phyloP scores from a whole-genome alignment of 768 basidiomycete species.

The Rhizopogon vinicolor region DNA sequence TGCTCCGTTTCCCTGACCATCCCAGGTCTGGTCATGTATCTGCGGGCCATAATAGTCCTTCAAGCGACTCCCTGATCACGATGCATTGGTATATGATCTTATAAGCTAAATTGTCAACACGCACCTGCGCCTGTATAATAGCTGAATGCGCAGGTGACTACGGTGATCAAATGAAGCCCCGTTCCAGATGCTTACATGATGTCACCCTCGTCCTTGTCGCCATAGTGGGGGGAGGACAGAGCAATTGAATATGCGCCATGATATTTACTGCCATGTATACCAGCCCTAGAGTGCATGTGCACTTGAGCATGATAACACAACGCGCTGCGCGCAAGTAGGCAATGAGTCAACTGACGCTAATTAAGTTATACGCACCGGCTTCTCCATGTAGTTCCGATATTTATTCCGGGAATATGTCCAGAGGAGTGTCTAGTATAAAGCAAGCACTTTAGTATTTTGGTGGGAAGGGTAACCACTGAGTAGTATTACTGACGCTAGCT shows the following conservation, averaged over 20 bases:
- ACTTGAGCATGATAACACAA: constrained; percentile 12
- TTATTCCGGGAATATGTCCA: constrained; percentile 19
- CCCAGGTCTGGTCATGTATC: constrained; percentile 19
- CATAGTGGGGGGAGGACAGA: constrained; percentile 18
- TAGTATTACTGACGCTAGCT: neutral
- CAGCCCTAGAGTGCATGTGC: constrained; percentile 7
- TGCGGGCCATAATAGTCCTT: constrained; percentile 19
- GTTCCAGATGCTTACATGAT: constrained; percentile 13
- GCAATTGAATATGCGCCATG: constrained; percentile 14
- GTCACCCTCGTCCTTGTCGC: constrained; percentile 21
- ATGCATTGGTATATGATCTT: neutral
- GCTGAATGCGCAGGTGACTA: constrained; percentile 9
- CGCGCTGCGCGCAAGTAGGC: neutral
- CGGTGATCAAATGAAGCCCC: neutral
- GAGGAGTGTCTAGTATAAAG: constrained; percentile 12
- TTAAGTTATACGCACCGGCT: constrained; percentile 8
- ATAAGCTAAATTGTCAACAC: neutral
- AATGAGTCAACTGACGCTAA: neutral
- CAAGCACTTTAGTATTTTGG: neutral
- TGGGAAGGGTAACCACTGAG: neutral
- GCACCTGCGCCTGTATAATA: constrained; percentile 21
- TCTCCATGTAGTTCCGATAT: constrained; percentile 14
- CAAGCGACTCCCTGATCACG: neutral
- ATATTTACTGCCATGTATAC: too few species aligned
- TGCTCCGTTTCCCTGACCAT: constrained; percentile 4